These are phyloP conservation scores for Royoungia palumana DNA, from an alignment of 768 basidiomycete genomes.

Conservation along the genomic window DNA sequence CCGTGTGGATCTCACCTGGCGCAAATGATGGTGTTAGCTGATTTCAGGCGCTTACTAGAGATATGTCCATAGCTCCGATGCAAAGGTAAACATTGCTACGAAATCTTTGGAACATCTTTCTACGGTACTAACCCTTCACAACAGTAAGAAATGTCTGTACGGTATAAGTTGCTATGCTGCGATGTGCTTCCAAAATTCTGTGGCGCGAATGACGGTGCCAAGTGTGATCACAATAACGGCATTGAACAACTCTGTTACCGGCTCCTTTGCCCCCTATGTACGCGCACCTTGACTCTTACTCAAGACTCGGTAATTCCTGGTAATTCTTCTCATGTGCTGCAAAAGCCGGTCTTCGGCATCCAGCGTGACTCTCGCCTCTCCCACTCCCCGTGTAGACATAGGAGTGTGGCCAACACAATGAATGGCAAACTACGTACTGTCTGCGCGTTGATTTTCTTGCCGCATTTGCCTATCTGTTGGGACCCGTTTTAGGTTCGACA, in stretches of 20 bases:
- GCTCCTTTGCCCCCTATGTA: conserved; percentile 64
- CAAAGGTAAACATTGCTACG: no score
- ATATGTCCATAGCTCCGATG: no score
- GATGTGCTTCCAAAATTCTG: no score
- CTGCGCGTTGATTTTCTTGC: conserved; percentile 66
- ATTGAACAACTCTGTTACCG: no score
- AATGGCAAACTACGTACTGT: conserved; percentile 67
- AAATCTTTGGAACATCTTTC: no score
- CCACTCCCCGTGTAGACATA: conserved; percentile 33
- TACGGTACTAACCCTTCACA: no score
- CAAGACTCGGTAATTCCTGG: conserved; percentile 61
- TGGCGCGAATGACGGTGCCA: no score
- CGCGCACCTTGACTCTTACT: conserved; percentile 11
- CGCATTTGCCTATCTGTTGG: conserved; percentile 61
- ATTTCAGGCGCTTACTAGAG: no score
- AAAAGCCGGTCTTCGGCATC: conserved; percentile 37
- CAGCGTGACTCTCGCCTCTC: conserved; percentile 33
- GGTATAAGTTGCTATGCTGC: no score
- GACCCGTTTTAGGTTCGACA: conserved; percentile 62
- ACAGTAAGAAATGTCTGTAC: no score
- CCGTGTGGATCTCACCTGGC: no score
- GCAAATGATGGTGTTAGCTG: conserved; percentile 8
- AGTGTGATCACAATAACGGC: no score
- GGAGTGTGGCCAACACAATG: conserved; percentile 47
- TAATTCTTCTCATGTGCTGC: conserved; percentile 35